phyloP scores from a whole-genome alignment of 805 yeast genomes.

The Yarrowia divulgata region DNA sequence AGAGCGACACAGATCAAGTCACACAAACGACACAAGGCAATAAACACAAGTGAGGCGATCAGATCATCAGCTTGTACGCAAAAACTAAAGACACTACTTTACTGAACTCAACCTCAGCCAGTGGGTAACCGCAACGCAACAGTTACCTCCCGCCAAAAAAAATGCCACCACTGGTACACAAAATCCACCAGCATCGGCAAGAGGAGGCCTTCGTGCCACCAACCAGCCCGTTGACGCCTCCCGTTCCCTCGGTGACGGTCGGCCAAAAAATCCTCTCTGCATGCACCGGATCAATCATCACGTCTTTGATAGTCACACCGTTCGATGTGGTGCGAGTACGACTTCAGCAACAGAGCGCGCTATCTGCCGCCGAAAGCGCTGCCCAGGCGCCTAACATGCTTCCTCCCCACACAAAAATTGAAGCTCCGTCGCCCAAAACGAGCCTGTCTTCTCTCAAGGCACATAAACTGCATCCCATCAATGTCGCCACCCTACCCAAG shows the following conservation, averaged over 20 bases:
- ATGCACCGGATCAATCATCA: constrained; percentile 54
- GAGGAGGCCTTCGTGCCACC: constrained; percentile 19
- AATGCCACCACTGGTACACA: constrained; percentile 31
- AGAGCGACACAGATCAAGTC: background rate
- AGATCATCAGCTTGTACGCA: background rate
- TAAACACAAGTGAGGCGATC: background rate
- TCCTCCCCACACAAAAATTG: constrained; percentile 34
- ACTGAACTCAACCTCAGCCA: background rate
- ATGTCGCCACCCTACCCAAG: constrained; percentile 44
- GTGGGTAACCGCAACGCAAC: background rate
- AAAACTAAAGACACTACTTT: background rate
- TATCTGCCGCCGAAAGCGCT: constrained; percentile 39
- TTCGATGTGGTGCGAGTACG: constrained; percentile 56
- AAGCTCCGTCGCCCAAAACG: constrained; percentile 16
- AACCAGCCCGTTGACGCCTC: constrained; percentile 5
- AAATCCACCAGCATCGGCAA: constrained; percentile 1
- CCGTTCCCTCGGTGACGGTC: constrained; percentile 42
- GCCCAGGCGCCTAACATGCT: constrained; percentile 65
- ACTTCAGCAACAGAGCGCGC: constrained; percentile 52
- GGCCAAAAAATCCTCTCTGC: constrained; percentile 52
- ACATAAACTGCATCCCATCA: constrained; percentile 42
- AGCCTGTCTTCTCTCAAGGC: constrained; percentile 14
- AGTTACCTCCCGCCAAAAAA: background rate
- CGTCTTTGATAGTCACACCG: constrained; percentile 53
- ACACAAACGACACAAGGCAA: background rate